Percentiles rank a stretch among this genome's conserved stretches.
Conservation (phyloP, 345 rosid species). For the Hypericum perforatum region DNA sequence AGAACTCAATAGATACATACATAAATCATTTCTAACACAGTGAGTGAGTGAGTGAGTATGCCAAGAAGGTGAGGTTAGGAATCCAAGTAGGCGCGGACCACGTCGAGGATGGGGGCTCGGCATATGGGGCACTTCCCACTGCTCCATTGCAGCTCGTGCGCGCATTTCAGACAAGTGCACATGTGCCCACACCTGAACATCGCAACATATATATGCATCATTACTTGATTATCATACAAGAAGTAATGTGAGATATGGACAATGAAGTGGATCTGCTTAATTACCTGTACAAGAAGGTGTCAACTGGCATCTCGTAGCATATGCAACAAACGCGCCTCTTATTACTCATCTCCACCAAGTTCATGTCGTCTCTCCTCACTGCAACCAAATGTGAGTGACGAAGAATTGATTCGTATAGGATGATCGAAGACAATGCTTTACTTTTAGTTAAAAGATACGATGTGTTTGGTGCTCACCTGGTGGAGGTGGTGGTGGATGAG, state of each 20-base stretch:
- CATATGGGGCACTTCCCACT: constrained; percentile 74
- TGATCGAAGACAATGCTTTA: too few relatives aligned
- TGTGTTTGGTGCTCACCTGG: constrained; percentile 27
- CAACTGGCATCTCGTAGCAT: constrained; percentile 65
- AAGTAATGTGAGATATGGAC: too few relatives aligned
- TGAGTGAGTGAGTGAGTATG: too few relatives aligned
- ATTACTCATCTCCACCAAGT: constrained; percentile 18
- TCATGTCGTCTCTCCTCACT: constrained; percentile 23
- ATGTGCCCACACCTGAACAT: constrained; percentile 75
- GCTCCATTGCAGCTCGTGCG: constrained; percentile 62
- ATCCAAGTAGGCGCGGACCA: constrained; percentile 43
- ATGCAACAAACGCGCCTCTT: constrained; percentile 57
- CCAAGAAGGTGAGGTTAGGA: too few relatives aligned
- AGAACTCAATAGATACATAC: too few relatives aligned
- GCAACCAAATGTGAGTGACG: constrained; percentile 5
- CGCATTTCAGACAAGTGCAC: constrained; percentile 78
- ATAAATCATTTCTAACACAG: too few relatives aligned
- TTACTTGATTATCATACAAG: too few relatives aligned
- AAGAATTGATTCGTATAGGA: too few relatives aligned
- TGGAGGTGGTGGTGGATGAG: constrained; percentile 12
- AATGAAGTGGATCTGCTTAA: background rate
- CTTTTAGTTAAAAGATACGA: too few relatives aligned
- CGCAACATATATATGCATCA: too few relatives aligned
- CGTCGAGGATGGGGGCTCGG: constrained; percentile 69
- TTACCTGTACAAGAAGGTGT: constrained; percentile 73